phyloP scores from a whole-genome alignment of 2,329 filamentous ascomycete genomes.

The Peltaster fructicola region DNA sequence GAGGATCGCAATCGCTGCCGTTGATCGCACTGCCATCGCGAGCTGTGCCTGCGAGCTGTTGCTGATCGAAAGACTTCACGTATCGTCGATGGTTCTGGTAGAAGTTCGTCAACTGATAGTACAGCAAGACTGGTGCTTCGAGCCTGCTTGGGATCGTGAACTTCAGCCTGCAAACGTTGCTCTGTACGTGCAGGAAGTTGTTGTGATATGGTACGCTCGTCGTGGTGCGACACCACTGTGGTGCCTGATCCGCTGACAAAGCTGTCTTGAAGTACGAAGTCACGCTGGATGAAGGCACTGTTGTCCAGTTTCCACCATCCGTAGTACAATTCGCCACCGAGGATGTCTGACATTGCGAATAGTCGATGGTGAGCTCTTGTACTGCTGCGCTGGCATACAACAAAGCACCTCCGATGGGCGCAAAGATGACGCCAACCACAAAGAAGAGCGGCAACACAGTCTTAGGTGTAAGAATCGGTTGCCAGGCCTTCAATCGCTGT shows the following conservation, averaged over 20 bases:
- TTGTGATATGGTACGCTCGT: conserved; percentile 10
- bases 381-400: conserved; percentile 74
- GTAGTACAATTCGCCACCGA: conserved; percentile 30
- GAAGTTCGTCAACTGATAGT: conserved; percentile 93
- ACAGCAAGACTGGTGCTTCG: conserved; percentile 68
- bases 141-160: conserved; percentile 70
- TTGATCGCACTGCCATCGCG: conserved; percentile 44
- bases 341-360: conserved; percentile 52
- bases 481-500: conserved; percentile 95
- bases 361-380: conserved; percentile 80
- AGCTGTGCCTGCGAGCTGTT: conserved; percentile 62
- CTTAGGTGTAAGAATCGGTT: conserved; percentile 90
- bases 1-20: conserved; percentile 56
- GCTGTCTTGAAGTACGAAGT: conserved; percentile 50
- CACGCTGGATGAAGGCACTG: conserved; percentile 42
- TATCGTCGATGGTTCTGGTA: conserved; percentile 98
- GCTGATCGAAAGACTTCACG: conserved; percentile 69
- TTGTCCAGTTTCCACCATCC: conserved; percentile 17
- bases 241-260: conserved; percentile 10
- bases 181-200: conserved; percentile 16
- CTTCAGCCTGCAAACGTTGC: conserved; percentile 48
- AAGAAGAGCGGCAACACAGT: conserved; percentile 87
- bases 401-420: conserved; percentile 73
- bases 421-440: conserved; percentile 76
- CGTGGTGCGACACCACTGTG: conserved; percentile 11